Base-by-base conservation (phyloP, 768 basidiomycete species). In the Psilocybe subaeruginosa region DNA sequence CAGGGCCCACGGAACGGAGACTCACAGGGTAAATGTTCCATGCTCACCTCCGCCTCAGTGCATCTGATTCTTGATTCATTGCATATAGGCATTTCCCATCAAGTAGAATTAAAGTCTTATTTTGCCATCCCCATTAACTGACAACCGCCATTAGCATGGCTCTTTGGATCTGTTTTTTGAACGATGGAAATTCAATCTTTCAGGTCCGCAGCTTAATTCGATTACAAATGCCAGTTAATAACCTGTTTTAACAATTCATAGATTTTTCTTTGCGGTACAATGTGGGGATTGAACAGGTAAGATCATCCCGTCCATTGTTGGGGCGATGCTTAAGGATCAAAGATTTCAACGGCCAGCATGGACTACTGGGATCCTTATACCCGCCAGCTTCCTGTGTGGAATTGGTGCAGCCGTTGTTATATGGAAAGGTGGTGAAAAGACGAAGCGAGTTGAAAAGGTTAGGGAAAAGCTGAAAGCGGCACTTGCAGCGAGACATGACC, bases 111-210 rank as follows among this genome's bases (percentile, higher is more conserved):
- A 56, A 8, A 30, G 48, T 39, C 9, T 57, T 33, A 54, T 62
- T 56, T 59, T 12, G 58, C 7, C 53, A 48, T 16, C 29, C 9
- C 7, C 23, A 23, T 33, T 33, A 58, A 43, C 47, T 43, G 9
- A 39, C 19, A 17, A 37, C 23, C 23, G 43, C 16, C 56, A 30
- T 19, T 33, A 90, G 88, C 62, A 80, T 80, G 51, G 92, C 91
- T 4, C 78, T 94, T 39, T 77, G 82, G 73, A 93, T 94, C 41
- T 91, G 91, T 65, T 77, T 87, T 37, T 71, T 90, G 54, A 87
- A 86, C 65, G 89, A 90, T 66, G 83, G 87, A 41, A 95, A 95
- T 73, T 92, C 91, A 0, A 71, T 92, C 60, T 95, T 94, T 71
- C 93, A 94, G 75, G 88, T 85, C 54, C 64, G 67, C 61, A 47